Conservation (phyloP, 2,329 filamentous ascomycete genomes). For the Sclerotinia borealis region DNA sequence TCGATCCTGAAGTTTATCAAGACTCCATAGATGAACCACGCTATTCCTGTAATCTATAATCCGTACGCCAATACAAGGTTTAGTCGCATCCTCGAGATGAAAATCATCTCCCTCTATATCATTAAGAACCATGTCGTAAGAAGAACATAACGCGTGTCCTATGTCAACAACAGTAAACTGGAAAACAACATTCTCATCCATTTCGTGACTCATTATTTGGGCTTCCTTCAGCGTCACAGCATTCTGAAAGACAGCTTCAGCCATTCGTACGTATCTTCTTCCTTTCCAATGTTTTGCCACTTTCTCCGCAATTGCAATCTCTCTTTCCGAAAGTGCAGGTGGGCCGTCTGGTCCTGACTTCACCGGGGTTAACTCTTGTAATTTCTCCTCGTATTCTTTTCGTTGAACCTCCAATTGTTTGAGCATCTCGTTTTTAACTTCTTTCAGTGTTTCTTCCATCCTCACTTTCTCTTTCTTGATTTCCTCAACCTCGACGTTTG, state of each 20-base stretch:
- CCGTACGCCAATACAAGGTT: constrained; percentile 85
- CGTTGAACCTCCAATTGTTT: constrained; percentile 77
- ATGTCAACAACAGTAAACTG: constrained; percentile 89
- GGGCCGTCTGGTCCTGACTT: constrained; percentile 42
- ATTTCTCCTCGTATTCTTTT: constrained; percentile 75
- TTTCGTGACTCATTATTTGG: constrained; percentile 94
- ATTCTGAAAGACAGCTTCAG: constrained; percentile 82
- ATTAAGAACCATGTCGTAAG: constrained; percentile 93
- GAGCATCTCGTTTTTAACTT: constrained; percentile 84
- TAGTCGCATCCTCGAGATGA: constrained; percentile 71
- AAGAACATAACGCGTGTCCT: constrained; percentile 83
- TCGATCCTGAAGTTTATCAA: constrained; percentile 84
- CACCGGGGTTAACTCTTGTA: constrained; percentile 66
- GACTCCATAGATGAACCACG: constrained; percentile 87
- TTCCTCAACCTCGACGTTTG: constrained; percentile 74
- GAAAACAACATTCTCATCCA: constrained; percentile 88
- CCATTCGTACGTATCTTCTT: constrained; percentile 87
- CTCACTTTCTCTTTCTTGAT: constrained; percentile 74
- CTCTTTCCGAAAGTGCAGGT: constrained; percentile 55
- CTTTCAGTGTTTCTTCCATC: constrained; percentile 76
- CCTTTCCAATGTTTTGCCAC: constrained; percentile 71
- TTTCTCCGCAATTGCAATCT: constrained; percentile 63
- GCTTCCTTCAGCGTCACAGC: constrained; percentile 88
- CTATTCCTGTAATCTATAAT: constrained; percentile 85
- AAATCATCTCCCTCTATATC: constrained; percentile 80